Base-by-base conservation (phyloP, 306 rosid species). In the Prunus fruticosa region DNA sequence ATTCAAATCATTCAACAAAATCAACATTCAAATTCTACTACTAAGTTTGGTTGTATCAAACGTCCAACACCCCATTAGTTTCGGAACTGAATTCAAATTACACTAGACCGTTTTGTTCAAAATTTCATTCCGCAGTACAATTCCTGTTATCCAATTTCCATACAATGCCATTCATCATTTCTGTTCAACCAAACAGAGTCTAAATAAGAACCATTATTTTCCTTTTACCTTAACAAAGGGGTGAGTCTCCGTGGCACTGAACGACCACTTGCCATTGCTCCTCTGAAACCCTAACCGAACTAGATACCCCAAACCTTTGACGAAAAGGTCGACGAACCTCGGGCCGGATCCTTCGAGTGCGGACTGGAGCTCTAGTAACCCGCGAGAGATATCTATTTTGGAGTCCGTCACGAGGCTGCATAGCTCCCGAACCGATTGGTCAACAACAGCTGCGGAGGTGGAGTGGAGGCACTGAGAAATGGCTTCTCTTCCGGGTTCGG, bases 381-480 rank as follows among this genome's bases (percentile, higher is more conserved):
- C 97, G 20, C 84, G 85, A 38, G 82, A 18, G 23, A 89, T 10
- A 27, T 82, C 74, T 63, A 90, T n/a, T 28, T 77, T 71, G 15
- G 91, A 72, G 64, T 90, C 96, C 6, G 76, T 67, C 5, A 89
- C 97, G 51, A 95, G 84, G 84, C 89, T 86, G 82, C 98, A 95
- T 13, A 95, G 77, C 79, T 90, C 96, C 61, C 98, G 93, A 32
- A 95, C 86, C 9, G 98, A 86, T 65, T 89, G 93, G 74, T 95
- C 98, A 50, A 95, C 86, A 76, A 95, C 91, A 78, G 85, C 76
- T 25, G 97, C 68, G 49, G 93, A 92, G 22, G 89, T 15, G 45
- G 93, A 86, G 50, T 30, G 82, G 18, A 95, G 91, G 81, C 99
- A 95, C 22, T 58, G 90, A 11, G 91, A 80, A 64, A 95, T 90